Conservation (phyloP, 2,329 filamentous ascomycete species). For the Teratosphaeria nubilosa region DNA sequence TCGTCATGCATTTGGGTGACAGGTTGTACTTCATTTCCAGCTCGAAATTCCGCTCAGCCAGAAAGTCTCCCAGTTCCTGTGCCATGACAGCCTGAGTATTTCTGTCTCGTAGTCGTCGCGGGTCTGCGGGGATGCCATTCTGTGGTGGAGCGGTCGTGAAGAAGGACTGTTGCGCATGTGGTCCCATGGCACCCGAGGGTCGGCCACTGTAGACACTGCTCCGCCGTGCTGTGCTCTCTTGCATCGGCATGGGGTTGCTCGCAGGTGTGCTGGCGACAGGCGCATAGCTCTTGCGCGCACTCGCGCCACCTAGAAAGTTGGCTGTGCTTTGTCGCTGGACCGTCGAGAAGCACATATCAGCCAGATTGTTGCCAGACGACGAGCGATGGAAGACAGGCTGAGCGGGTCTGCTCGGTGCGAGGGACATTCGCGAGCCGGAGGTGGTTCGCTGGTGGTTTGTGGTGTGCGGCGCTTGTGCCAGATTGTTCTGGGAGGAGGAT, state of each 20-base stretch:
- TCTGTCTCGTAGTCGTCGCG: constrained; percentile 73
- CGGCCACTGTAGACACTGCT: constrained; percentile 58
- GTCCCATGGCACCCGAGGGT: constrained; percentile 53
- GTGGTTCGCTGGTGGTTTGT: constrained; percentile 69
- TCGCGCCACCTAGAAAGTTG: constrained; percentile 47
- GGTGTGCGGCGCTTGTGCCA: constrained; percentile 46
- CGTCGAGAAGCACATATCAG: constrained; percentile 70
- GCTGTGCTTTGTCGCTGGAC: constrained; percentile 76
- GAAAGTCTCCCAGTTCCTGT: constrained; percentile 82
- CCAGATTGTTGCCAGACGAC: constrained; percentile 69
- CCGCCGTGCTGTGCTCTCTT: constrained; percentile 52
- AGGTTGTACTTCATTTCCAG: constrained; percentile 93
- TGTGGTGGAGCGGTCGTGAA: constrained; percentile 78
- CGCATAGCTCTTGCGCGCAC: constrained; percentile 61
- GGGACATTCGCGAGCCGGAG: constrained; percentile 75
- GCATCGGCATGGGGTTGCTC: constrained; percentile 30
- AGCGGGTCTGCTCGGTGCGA: constrained; percentile 70
- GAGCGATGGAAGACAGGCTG: constrained; percentile 81
- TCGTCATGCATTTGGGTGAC: constrained; percentile 83
- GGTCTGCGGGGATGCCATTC: constrained; percentile 75
- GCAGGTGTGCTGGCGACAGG: constrained; percentile 45
- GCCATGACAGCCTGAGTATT: constrained; percentile 72
- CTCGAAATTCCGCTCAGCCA: constrained; percentile 90
- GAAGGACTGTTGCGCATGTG: constrained; percentile 71
- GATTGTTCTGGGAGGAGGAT: constrained; percentile 64